Evolutionary conservation across 2,329 filamentous ascomycete species (phyloP).

Genomic region (Scedosporium boydii): DNA sequence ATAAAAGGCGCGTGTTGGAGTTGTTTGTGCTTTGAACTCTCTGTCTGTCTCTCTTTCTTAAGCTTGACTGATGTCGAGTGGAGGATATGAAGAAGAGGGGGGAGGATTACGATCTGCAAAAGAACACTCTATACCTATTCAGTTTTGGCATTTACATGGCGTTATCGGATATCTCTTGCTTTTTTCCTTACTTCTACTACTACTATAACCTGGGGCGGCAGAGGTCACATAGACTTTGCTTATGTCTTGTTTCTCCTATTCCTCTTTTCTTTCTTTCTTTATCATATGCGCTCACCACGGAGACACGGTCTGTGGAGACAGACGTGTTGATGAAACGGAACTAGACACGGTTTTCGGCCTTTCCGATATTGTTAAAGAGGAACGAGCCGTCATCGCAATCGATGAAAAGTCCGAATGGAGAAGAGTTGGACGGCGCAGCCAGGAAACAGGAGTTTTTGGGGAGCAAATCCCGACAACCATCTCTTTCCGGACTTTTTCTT

Average conservation of each 20-base stretch:
- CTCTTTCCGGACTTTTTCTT: not conserved
- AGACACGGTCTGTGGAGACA: not conserved
- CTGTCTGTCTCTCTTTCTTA: not conserved
- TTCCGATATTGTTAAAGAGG: not conserved
- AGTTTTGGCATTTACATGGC: conserved; percentile 5
- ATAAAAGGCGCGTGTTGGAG: not conserved
- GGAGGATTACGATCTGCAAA: not conserved
- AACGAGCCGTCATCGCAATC: not conserved
- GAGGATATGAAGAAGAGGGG: too few species aligned
- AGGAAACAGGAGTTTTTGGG: conserved; percentile 3
- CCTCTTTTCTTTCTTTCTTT: not conserved
- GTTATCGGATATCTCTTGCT: not conserved
- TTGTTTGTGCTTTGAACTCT: conserved; percentile 2
- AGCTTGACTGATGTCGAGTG: not conserved
- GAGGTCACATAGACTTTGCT: conserved; percentile 1
- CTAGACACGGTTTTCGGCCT: not conserved
- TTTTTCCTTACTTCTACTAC: not conserved
- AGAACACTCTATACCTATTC: not conserved
- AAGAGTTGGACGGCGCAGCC: conserved; percentile 13
- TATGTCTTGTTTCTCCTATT: conserved; percentile 1
- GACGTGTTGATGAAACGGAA: not conserved
- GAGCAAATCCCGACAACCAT: not conserved
- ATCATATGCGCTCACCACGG: not conserved
- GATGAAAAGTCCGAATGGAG: not conserved
- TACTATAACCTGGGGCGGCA: not conserved